phyloP scores from a whole-genome alignment of 352 stramenopile genomes.

The Phytophthora foliorum region DNA sequence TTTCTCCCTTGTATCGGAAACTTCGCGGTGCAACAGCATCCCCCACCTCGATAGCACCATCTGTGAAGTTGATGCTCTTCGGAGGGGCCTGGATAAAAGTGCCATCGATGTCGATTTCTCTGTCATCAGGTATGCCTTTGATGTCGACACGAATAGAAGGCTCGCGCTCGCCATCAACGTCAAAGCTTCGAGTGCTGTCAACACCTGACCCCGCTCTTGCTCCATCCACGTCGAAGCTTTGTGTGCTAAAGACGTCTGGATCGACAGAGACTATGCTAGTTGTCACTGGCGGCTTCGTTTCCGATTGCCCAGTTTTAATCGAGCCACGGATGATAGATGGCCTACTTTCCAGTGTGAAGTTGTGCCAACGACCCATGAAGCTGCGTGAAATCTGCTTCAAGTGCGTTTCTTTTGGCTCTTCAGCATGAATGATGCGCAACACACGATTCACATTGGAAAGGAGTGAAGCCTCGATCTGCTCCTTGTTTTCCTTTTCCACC shows the following conservation, averaged over 20 bases:
- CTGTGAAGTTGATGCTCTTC: constrained; percentile 79
- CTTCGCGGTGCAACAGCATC: constrained; percentile 63
- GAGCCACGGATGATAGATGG: constrained; percentile 39
- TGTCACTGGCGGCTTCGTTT: constrained; percentile 29
- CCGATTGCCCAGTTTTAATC: constrained; percentile 24
- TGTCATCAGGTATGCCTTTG: constrained; percentile 62
- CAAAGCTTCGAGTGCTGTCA: constrained; percentile 51
- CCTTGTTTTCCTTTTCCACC: constrained; percentile 62
- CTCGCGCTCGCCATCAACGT: constrained; percentile 66
- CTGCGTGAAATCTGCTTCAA: constrained; percentile 60
- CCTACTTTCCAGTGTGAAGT: constrained; percentile 69
- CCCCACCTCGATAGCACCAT: constrained; percentile 58
- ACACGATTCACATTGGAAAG: constrained; percentile 83
- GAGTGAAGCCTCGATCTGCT: constrained; percentile 52
- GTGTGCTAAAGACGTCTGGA: constrained; percentile 26
- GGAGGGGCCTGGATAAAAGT: constrained; percentile 49
- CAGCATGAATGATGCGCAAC: constrained; percentile 72
- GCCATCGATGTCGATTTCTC: constrained; percentile 46
- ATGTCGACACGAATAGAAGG: constrained; percentile 55
- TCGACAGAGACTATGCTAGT: constrained; percentile 14
- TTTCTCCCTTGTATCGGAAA: constrained; percentile 74
- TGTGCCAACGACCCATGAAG: constrained; percentile 85
- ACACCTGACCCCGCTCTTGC: constrained; percentile 39
- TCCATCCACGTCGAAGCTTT: constrained; percentile 75
- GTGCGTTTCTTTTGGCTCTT: constrained; percentile 62